Base-by-base conservation (phyloP, 345 rosid species). In the Garcia nutans region DNA sequence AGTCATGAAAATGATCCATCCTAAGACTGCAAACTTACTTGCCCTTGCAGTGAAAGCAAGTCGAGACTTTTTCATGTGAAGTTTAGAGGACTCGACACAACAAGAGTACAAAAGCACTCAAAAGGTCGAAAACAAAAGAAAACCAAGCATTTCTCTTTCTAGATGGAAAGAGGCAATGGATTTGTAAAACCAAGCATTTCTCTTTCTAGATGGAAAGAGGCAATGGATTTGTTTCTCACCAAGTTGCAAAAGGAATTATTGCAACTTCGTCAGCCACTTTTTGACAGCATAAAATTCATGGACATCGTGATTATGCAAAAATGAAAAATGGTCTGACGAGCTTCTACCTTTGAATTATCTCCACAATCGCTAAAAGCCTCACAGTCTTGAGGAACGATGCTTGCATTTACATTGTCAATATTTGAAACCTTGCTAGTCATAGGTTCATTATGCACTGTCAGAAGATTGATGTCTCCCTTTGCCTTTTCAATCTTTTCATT, bases 281-380 rank as follows among this genome's bases (percentile, higher is more conserved):
- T 37, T 8, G 19, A 66, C 12, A 47, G 45, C 8, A 8, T 24
- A 20, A 57, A 59, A 45, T 15, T 24, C 8, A 24, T 28, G 37
- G n/a, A 66, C 47, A 71, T 37, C 45, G 19, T 42, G 54, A 42
- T 33, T 20, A 57, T 28, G 57, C 15, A 20, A 33, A 54, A 69
- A 64, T 58, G 55, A 74, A 6, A 57, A 76, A 49, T 33, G 11
- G 54, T 33, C 45, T 44, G 26, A 28, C 24, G 70, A 81, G 33
- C 58, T 28, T 68, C 68, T 91, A 92, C 98, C 97, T 88, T 84
- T 56, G 77, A 68, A 65, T 78, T 82, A 82, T 80, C 82, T 42
- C 78, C 74, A 71, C 70, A 81, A 80, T 64, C 31, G 57, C 74
- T 76, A 55, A 85, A 81, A 2, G 33, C 72, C 44, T 74, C 73